Conservation (phyloP, 2,329 filamentous ascomycete genomes). For the Coleophoma eucalyptorum region DNA sequence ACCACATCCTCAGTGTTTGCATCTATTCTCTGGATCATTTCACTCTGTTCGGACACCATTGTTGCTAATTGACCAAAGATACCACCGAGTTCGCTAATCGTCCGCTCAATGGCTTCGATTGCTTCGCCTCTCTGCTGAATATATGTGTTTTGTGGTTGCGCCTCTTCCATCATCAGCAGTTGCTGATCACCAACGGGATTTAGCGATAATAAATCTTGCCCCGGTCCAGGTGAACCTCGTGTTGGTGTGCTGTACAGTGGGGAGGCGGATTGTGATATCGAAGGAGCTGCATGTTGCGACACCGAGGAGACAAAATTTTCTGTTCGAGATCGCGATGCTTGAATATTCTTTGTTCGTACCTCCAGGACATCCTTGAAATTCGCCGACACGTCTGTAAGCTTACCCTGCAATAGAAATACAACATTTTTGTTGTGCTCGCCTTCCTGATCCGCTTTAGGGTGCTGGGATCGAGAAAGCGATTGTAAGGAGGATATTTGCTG, state of each 20-base stretch:
- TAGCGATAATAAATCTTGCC: conserved; percentile 72
- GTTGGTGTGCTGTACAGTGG: conserved; percentile 81
- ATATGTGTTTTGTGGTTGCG: conserved; percentile 79
- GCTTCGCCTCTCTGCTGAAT: conserved; percentile 92
- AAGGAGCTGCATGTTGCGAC: conserved; percentile 66
- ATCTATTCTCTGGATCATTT: conserved; percentile 96
- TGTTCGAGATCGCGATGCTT: conserved; percentile 84
- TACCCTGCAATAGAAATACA: conserved; percentile 84
- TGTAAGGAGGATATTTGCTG: conserved; percentile 85
- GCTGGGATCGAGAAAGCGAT: conserved; percentile 70
- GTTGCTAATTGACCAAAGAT: conserved; percentile 93
- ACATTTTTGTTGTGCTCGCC: conserved; percentile 99
- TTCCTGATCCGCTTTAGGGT: conserved; percentile 72
- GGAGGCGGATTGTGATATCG: conserved; percentile 72
- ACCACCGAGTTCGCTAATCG: conserved; percentile 84
- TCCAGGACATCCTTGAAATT: conserved; percentile 98
- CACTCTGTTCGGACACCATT: conserved; percentile 96
- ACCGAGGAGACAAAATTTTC: conserved; percentile 96
- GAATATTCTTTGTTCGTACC: conserved; percentile 95
- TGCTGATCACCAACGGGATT: conserved; percentile 87
- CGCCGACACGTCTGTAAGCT: conserved; percentile 85
- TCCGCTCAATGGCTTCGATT: conserved; percentile 94
- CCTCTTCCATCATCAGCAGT: conserved; percentile 89
- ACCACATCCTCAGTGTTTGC: conserved; percentile 98
- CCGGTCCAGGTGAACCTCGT: conserved; percentile 61